phyloP scores from a whole-genome alignment of 1,284 basidiomycete species.

The Apiotrichum laibachii region DNA sequence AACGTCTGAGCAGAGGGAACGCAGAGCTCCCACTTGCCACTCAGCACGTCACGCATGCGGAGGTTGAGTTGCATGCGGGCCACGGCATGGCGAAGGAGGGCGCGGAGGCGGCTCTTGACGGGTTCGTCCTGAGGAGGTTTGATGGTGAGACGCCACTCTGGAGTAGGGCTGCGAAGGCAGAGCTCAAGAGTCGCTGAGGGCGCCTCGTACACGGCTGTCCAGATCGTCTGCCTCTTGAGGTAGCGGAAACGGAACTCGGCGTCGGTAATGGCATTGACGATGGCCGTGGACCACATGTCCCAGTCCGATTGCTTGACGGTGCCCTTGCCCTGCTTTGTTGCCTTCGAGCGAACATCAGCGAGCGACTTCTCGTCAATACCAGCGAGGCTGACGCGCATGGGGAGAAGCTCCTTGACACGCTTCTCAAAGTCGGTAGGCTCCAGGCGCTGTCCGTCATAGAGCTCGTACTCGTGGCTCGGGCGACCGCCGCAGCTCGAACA shows the following conservation, averaged over 20 bases:
- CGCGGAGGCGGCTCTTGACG: slow-evolving; percentile 75
- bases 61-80: slow-evolving; percentile 63
- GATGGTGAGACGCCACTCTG: slow-evolving; percentile 83
- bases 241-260: slow-evolving; percentile 77
- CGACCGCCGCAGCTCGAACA: slow-evolving; percentile 85
- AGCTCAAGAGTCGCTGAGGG: slow-evolving; percentile 70
- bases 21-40: slow-evolving; percentile 77
- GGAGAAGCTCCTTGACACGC: slow-evolving; percentile 73
- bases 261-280: slow-evolving; percentile 60
- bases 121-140: slow-evolving; percentile 66
- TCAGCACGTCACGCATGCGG: slow-evolving; percentile 56
- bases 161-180: slow-evolving; percentile 67
- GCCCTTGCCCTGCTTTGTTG: slow-evolving; percentile 28
- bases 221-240: slow-evolving; percentile 79
- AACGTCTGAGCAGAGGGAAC: slow-evolving; percentile 64
- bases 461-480: slow-evolving; percentile 73
- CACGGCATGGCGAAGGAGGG: slow-evolving; percentile 69
- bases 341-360: not conserved
- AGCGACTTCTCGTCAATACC: slow-evolving; percentile 60
- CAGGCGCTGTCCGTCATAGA: slow-evolving; percentile 47
- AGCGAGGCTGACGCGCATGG: slow-evolving; percentile 74
- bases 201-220: slow-evolving; percentile 78
- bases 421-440: slow-evolving; percentile 70
- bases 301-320: slow-evolving; percentile 56
- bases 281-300: slow-evolving; percentile 66